Evolutionary conservation across 73 alveolate genomes (phyloP), one percentile per base, ranked within the genome.

Genomic region (Paramecium bursaria): DNA sequence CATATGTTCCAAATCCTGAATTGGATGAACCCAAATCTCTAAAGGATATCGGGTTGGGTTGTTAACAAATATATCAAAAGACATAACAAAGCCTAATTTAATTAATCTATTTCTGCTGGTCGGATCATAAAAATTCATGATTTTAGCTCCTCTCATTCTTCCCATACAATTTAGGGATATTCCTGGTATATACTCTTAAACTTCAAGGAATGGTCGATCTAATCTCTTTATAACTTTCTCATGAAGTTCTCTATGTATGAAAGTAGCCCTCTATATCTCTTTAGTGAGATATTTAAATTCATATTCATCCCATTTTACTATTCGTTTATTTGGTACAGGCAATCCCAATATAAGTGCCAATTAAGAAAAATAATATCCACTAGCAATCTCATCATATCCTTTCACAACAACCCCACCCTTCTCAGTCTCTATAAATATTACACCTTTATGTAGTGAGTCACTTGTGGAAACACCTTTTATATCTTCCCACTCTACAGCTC

Each of bases 41-140:
- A 67, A 67, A 2, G 82, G 82, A 44, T n/a, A 67, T 67, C 82
- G 33, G 14, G 33, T 67, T 35, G 82, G 82, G 33, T 67, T 67
- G 44, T 67, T 67, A 4, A 67, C 22, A 23, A 67, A 67, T 15
- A 67, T 67, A 67, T 67, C 82, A 19, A 67, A 67, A 7, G 29
- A 53, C 82, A 67, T 67, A n/a, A 67, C 29, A 42, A 67, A 67
- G 17, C 82, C 82, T 17, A 67, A 53, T 42, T 67, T 67, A 0
- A 67, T 67, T 4, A 67, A 42, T 15, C 82, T 14, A 67, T 67
- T 53, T 42, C 82, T 67, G 11, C 82, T 67, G 19, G 26, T 4
- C 14, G 82, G 82, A 14, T 67, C 82, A 67, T 67, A 67, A 39
- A 33, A 67, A 14, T 67, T 67, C 4, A 67, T 39, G 26, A 67